phyloP scores from a whole-genome alignment of 345 rosid genomes.

The Microthlaspi erraticum region DNA sequence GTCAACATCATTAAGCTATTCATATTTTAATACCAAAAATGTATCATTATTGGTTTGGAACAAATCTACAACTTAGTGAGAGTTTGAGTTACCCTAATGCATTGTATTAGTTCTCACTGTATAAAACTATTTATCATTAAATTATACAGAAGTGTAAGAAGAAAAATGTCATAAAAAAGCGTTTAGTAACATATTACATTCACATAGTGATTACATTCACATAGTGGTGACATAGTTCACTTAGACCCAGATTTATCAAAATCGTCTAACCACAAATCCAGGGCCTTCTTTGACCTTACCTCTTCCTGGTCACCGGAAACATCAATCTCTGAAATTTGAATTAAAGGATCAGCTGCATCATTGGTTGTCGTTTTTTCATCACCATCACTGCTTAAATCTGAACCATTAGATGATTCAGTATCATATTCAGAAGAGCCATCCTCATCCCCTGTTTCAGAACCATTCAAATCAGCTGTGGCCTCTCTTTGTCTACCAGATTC shows the following conservation, averaged over 20 bases:
- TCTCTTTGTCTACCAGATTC: slow-evolving; percentile 46
- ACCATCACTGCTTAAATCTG: slow-evolving; percentile 49
- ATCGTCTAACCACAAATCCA: slow-evolving; percentile 86
- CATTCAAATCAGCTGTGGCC: slow-evolving; percentile 40
- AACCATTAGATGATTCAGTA: slow-evolving; percentile 62
- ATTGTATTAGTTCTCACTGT: slow-evolving; percentile 25
- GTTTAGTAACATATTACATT: slow-evolving; percentile 13
- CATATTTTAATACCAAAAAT: background rate
- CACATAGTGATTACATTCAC: no score
- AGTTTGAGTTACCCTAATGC: background rate
- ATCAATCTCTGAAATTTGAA: slow-evolving; percentile 67
- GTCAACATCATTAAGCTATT: slow-evolving; percentile 29
- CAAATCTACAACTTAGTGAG: slow-evolving; percentile 2
- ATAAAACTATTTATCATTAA: background rate
- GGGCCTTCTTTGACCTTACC: slow-evolving; percentile 63
- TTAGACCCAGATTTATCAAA: no score
- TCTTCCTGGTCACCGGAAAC: slow-evolving; percentile 56
- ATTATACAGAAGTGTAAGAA: slow-evolving; percentile 2
- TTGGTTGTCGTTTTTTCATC: slow-evolving; percentile 54
- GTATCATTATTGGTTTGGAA: slow-evolving; percentile 2
- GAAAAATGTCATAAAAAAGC: background rate
- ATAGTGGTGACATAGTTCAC: background rate
- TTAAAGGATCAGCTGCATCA: slow-evolving; percentile 67
- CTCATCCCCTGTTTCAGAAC: slow-evolving; percentile 63
- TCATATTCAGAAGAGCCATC: slow-evolving; percentile 73